These are phyloP conservation scores for Penicillium italicum DNA, from an alignment of 2,329 filamentous ascomycete species.

Conservation along the genomic window DNA sequence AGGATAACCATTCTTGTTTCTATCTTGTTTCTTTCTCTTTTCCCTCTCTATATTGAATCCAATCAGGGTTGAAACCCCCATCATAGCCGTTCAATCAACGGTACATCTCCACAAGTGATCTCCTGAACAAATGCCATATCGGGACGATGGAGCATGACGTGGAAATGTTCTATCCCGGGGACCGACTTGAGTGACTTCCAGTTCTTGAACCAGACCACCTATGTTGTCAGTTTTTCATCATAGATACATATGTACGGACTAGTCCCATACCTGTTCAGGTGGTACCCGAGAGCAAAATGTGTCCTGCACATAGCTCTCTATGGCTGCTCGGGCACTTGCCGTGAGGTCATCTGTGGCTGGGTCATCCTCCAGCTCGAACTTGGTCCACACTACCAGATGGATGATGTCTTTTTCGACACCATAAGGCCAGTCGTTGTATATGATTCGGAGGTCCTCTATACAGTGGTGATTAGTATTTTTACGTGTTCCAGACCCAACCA, in stretches of 20 bases:
- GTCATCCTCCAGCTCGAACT: conserved; percentile 74
- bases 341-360: conserved; percentile 64
- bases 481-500: neutral
- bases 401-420: conserved; percentile 73
- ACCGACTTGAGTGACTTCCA: conserved; percentile 83
- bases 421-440: conserved; percentile 94
- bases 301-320: conserved; percentile 66
- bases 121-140: conserved; percentile 64
- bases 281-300: conserved; percentile 57
- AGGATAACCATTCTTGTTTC: neutral
- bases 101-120: conserved; percentile 71
- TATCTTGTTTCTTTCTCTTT: neutral
- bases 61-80: neutral
- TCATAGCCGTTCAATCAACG: conserved; percentile 53
- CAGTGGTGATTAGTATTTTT: neutral
- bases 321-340: conserved; percentile 56
- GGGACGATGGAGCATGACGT: conserved; percentile 83
- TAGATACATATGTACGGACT: conserved; percentile 25
- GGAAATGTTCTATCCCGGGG: conserved; percentile 85
- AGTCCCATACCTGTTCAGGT: conserved; percentile 34
- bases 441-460: conserved; percentile 64
- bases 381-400: conserved; percentile 90
- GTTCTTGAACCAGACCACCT: conserved; percentile 88
- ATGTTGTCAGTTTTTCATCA: conserved; percentile 11
- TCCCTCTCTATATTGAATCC: neutral